Percentiles rank a stretch among this genome's conserved stretches.
Evolutionary conservation across 2,329 filamentous ascomycete genomes (phyloP).

Genomic region (Emergomyces africanus): DNA sequence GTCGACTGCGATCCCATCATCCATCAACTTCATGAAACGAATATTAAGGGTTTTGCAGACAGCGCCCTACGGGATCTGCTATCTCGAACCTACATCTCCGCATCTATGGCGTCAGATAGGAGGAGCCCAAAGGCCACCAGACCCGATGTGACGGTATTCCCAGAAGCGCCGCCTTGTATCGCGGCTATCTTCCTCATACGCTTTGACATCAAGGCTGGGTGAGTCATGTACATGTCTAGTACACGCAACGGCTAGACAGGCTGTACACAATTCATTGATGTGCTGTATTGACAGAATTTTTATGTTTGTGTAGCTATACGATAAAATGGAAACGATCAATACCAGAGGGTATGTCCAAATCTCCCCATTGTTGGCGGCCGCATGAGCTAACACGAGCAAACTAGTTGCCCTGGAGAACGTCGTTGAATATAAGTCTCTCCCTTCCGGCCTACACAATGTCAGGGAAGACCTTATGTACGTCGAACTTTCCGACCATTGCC

Average conservation of each 20-base stretch:
- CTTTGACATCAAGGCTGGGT: slow-evolving; percentile 87
- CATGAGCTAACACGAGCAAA: background rate
- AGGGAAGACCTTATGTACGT: slow-evolving; percentile 61
- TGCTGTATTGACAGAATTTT: background rate
- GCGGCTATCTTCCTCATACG: slow-evolving; percentile 78
- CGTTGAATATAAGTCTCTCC: slow-evolving; percentile 92
- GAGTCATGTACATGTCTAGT: slow-evolving; percentile 21
- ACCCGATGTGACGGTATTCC: slow-evolving; percentile 22
- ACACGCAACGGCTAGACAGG: background rate
- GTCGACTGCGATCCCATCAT: background rate
- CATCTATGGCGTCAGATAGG: slow-evolving; percentile 11
- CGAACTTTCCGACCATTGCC: background rate
- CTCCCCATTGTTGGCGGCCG: background rate
- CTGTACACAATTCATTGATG: background rate
- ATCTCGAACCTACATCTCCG: background rate
- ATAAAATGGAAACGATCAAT: slow-evolving; percentile 74
- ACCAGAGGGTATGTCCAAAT: slow-evolving; percentile 45
- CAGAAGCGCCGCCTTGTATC: slow-evolving; percentile 38
- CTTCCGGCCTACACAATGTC: slow-evolving; percentile 83
- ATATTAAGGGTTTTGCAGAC: background rate
- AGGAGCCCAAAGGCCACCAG: slow-evolving; percentile 13
- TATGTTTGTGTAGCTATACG: slow-evolving; percentile 46
- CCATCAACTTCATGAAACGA: background rate
- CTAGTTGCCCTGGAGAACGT: slow-evolving; percentile 59
- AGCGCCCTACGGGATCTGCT: background rate